Percentiles rank a stretch among this genome's conserved stretches.
Conservation (phyloP, 2,329 filamentous ascomycete genomes). For the Whalleya microplaca region DNA sequence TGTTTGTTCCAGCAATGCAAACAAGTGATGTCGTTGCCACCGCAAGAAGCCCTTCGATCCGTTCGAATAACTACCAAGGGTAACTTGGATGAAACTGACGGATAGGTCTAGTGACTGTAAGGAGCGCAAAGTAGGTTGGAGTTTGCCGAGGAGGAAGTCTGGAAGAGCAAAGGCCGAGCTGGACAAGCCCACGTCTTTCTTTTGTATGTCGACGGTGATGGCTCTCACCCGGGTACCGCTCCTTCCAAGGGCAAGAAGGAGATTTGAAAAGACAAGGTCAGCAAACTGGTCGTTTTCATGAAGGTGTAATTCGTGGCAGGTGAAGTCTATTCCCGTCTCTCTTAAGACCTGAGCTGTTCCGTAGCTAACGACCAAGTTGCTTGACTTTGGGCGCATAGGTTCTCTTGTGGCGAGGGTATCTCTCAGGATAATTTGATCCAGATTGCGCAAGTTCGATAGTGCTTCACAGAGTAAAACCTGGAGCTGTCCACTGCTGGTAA, state of each 20-base stretch:
- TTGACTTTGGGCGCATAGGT: constrained; percentile 12
- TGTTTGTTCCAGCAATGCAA: constrained; percentile 25
- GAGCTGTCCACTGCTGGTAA: constrained; percentile 27
- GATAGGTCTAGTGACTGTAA: constrained; percentile 26
- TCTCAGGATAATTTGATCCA: constrained; percentile 26
- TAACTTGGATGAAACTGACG: constrained; percentile 27
- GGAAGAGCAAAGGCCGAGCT: constrained; percentile 31
- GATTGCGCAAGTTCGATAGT: constrained; percentile 19
- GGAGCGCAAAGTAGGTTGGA: constrained; percentile 16
- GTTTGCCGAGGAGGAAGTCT: constrained; percentile 11
- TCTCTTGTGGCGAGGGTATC: constrained; percentile 15
- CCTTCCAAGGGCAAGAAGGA: constrained; percentile 24
- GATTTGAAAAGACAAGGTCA: constrained; percentile 28
- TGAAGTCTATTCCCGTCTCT: constrained; percentile 28
- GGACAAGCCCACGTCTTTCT: constrained; percentile 25
- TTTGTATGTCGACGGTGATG: constrained; percentile 25
- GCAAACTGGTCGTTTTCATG: constrained; percentile 27
- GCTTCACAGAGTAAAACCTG: constrained; percentile 27
- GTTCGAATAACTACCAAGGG: constrained; percentile 21
- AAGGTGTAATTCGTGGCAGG: constrained; percentile 13
- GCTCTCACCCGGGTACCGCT: constrained; percentile 15
- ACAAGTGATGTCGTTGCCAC: constrained; percentile 31
- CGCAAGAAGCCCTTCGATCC: constrained; percentile 24
- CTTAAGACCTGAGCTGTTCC: constrained; percentile 18
- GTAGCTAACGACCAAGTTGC: constrained; percentile 22